Conservation (phyloP, 1,284 basidiomycete genomes). For the Meripilus lineatus region DNA sequence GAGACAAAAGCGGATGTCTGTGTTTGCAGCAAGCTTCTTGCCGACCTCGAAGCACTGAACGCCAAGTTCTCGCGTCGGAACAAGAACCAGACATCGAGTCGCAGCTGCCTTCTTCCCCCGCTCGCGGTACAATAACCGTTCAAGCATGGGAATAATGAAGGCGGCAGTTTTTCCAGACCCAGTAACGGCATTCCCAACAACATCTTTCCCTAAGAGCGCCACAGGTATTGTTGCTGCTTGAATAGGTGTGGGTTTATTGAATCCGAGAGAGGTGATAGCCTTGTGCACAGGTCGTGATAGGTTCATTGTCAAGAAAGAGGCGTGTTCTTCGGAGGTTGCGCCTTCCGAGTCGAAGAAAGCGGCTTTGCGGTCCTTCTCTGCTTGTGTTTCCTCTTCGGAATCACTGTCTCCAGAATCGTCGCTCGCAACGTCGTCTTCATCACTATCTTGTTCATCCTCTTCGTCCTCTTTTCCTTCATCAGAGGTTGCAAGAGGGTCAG, state of each 20-base stretch:
- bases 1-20: slow-evolving; percentile 86
- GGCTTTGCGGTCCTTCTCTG: slow-evolving; percentile 74
- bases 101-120: slow-evolving; percentile 81
- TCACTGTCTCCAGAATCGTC: slow-evolving; percentile 38
- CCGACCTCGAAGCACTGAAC: slow-evolving; percentile 94
- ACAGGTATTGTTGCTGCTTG: slow-evolving; percentile 92
- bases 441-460: slow-evolving; percentile 37
- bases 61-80: slow-evolving; percentile 91
- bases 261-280: slow-evolving; percentile 78
- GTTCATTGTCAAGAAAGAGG: slow-evolving; percentile 83
- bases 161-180: slow-evolving; percentile 97
- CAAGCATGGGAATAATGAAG: slow-evolving; percentile 91
- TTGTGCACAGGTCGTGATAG: slow-evolving; percentile 88
- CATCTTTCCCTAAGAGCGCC: slow-evolving; percentile 89
- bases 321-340: slow-evolving; percentile 39
- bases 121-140: slow-evolving; percentile 87
- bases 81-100: slow-evolving; percentile 91
- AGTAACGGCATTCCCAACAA: slow-evolving; percentile 93
- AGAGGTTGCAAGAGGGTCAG: slow-evolving; percentile 43
- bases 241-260: slow-evolving; percentile 90
- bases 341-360: slow-evolving; percentile 78
- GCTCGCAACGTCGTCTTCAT: slow-evolving; percentile 32
- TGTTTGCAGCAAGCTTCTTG: slow-evolving; percentile 78
- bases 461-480: slow-evolving; percentile 38
- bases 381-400: slow-evolving; percentile 65